Percentiles rank a stretch among this genome's conserved stretches.
These are phyloP conservation scores for Torulaspora delbrueckii DNA, from an alignment of 805 yeast genomes.

Conservation along the genomic window DNA sequence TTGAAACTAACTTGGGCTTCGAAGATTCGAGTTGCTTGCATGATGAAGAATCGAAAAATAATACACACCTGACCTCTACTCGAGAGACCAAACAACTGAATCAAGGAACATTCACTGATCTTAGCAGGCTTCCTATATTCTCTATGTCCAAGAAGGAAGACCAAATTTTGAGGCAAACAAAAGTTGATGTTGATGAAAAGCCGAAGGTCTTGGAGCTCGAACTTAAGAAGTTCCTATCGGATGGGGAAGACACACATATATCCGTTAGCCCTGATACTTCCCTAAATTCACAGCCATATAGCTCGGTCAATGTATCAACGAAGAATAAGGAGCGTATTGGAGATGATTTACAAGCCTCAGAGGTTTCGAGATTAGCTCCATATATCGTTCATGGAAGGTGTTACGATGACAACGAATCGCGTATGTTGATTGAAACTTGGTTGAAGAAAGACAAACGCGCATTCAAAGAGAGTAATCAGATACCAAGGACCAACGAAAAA, in stretches of 20 bases:
- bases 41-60: not conserved
- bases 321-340: not conserved
- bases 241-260: constrained; percentile 1
- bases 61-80: not conserved
- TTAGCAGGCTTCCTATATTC: not conserved
- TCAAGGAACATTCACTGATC: not conserved
- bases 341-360: not conserved
- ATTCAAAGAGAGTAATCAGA: constrained; percentile 38
- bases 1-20: not conserved
- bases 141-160: not conserved
- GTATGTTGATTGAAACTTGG: constrained; percentile 6
- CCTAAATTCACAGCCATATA: not conserved
- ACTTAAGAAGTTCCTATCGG: constrained; percentile 14
- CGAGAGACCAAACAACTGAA: not conserved
- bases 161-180: not conserved
- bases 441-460: constrained; percentile 7
- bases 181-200: not conserved
- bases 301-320: not conserved
- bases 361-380: constrained; percentile 8
- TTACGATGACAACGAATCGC: constrained; percentile 25
- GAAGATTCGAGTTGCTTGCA: not conserved
- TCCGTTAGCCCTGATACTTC: not conserved
- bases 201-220: constrained; percentile 15
- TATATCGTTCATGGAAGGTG: constrained; percentile 24
- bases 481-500: constrained; percentile 44